Evolutionary conservation across 495 filamentous ascomycete species (phyloP).

Genomic region (Aspergillus indologenus): DNA sequence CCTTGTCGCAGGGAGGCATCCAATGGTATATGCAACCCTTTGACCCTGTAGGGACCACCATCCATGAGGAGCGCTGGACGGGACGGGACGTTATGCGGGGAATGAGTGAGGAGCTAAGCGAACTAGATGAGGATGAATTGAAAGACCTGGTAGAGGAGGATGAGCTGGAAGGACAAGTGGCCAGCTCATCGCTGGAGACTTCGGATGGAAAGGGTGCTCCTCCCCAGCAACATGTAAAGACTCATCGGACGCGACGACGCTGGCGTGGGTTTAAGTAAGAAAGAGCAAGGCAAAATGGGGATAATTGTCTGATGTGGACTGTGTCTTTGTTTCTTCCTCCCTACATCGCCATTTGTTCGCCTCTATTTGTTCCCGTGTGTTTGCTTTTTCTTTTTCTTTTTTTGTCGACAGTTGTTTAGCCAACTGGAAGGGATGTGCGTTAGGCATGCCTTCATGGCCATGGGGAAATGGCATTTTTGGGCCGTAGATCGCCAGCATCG

Average conservation of each 20-base stretch:
- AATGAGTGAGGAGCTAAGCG: conserved; percentile 82
- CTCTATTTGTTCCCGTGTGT: conserved; percentile 18
- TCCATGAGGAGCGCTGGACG: conserved; percentile 74
- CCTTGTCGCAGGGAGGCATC: conserved; percentile 68
- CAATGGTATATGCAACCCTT: conserved; percentile 88
- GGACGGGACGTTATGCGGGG: conserved; percentile 71
- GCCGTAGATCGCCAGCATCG: not conserved
- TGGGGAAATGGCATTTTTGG: not conserved
- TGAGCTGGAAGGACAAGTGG: conserved; percentile 30
- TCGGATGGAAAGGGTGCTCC: not conserved
- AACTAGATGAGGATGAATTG: conserved; percentile 84
- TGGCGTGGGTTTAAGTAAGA: conserved; percentile 34
- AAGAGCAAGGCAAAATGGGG: conserved; percentile 8
- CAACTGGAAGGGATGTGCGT: conserved; percentile 1
- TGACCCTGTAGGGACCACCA: conserved; percentile 71
- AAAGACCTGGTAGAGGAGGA: conserved; percentile 57
- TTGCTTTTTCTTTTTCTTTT: conserved; percentile 4
- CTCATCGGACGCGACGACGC: conserved; percentile 40
- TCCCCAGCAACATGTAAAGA: conserved; percentile 23
- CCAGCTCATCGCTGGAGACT: conserved; percentile 8
- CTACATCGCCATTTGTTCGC: conserved; percentile 9
- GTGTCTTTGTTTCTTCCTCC: conserved; percentile 7
- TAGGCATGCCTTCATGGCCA: not conserved
- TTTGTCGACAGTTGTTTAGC: not conserved
- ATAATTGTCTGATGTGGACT: conserved; percentile 19